phyloP scores from a whole-genome alignment of 371 early-diverging fungal species.

The Mortierella sp. region DNA sequence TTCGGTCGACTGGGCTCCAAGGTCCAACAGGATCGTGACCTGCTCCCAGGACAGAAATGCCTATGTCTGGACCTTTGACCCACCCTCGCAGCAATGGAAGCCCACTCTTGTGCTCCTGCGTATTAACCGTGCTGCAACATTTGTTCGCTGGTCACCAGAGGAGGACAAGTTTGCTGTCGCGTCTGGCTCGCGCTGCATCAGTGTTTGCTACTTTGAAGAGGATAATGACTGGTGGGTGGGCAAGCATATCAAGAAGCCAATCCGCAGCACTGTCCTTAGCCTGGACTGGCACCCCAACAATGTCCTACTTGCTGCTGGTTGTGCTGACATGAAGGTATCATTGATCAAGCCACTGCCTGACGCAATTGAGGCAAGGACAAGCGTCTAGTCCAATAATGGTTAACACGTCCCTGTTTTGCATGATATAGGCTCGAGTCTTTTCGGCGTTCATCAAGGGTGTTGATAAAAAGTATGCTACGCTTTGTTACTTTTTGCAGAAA shows the following conservation, averaged over 20 bases:
- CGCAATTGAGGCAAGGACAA: too few relatives aligned
- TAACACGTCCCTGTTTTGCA: too few relatives aligned
- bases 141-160: slow-evolving; percentile 94
- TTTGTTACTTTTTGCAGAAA: background rate
- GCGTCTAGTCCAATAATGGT: slow-evolving; percentile 5
- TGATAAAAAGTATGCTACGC: slow-evolving; percentile 85
- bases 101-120: slow-evolving; percentile 94
- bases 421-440: slow-evolving; percentile 85
- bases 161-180: slow-evolving; percentile 99
- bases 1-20: slow-evolving; percentile 96
- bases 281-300: slow-evolving; percentile 98
- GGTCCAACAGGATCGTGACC: slow-evolving; percentile 94
- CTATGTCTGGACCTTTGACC: slow-evolving; percentile 94
- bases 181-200: slow-evolving; percentile 89
- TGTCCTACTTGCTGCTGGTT: slow-evolving; percentile 92
- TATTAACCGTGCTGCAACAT: slow-evolving; percentile 96
- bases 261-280: slow-evolving; percentile 89
- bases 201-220: slow-evolving; percentile 96
- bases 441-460: slow-evolving; percentile 96
- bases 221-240: slow-evolving; percentile 97
- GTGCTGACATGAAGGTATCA: slow-evolving; percentile 90
- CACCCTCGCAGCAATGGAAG: slow-evolving; percentile 76
- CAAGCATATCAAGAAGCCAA: slow-evolving; percentile 95
- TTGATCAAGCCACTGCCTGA: too few relatives aligned
- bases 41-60: slow-evolving; percentile 99